Base-by-base conservation (phyloP, 768 basidiomycete genomes). In the Leccinum ochraceum region DNA sequence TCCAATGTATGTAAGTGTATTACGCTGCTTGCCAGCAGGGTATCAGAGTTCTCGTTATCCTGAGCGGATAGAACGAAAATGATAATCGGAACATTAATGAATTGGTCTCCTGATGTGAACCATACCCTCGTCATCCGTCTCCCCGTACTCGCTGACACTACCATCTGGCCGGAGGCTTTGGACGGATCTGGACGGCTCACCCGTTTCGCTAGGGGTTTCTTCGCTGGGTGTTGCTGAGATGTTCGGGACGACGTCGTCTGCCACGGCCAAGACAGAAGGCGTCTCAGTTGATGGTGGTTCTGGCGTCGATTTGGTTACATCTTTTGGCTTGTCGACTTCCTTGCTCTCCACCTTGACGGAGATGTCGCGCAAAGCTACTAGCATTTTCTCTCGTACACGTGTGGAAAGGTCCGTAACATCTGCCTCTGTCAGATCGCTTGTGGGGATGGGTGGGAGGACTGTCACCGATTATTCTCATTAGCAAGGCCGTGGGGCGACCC, bases 381-480 rank as follows among this genome's bases (percentile, higher is more conserved):
- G 79, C 96, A 99, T 99, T 69, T 84, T 77, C 63, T 87, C 82
- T 24, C 87, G 87, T 22, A 94, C 87, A 56, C 82, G 84, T 32
- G 79, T 76, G 0, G 85, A 79, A 28, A 99, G 85, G 4, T 80
- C 79, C 22, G 80, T 73, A 39, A 93, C 87, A 69, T 98, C 95
- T 9, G 81, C 82, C 1, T 80, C 69, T 4, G 87, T 88, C 53
- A 95, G 74, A 3, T 87, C 89, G 14, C 79, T 73, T 1, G 97
- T 98, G 11, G 85, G 75, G 53, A 96, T 83, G 0, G 96, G 94
- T 16, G 94, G 91, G n/a, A 99, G 84, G 53, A 98, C 97, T 98
- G 69, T 39, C 26, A 10, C 46, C 53, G 57, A 56, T 51, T 53
- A 32, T n/a, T 24, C 26, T 59, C 14, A 62, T 64, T 56, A 60